phyloP scores from a whole-genome alignment of 768 basidiomycete genomes.

The Lactifluus echinatus region DNA sequence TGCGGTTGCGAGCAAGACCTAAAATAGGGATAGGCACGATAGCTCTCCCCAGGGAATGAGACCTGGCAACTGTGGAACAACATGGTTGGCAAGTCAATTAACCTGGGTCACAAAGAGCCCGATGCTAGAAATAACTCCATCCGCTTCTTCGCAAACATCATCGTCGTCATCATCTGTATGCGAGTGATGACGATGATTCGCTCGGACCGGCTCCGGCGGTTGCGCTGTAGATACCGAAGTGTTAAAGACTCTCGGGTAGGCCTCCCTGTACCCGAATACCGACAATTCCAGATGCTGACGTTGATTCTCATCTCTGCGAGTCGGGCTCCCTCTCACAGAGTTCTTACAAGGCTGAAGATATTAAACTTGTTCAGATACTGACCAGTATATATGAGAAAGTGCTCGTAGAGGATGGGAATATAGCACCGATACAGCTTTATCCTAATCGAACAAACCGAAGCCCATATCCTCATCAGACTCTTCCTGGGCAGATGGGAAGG shows the following conservation, averaged over 20 bases:
- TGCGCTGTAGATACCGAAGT: background rate
- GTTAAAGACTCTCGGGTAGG: background rate
- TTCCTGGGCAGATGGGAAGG: conserved; percentile 41
- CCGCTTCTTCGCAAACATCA: background rate
- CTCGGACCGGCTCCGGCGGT: background rate
- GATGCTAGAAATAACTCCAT: too few species aligned
- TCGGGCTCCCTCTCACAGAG: too few species aligned
- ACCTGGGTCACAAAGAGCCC: background rate
- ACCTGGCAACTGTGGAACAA: background rate
- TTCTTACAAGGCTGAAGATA: background rate
- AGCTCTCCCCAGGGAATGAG: background rate
- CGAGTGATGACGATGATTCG: background rate
- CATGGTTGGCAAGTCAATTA: background rate
- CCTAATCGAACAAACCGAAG: conserved; percentile 94
- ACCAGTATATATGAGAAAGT: background rate
- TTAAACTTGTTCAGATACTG: background rate
- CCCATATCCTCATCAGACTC: conserved; percentile 99
- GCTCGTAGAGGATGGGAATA: background rate
- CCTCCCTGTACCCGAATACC: conserved; percentile 1
- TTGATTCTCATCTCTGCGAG: background rate
- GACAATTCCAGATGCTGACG: background rate
- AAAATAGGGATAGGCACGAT: background rate
- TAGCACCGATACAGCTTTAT: conserved; percentile 21
- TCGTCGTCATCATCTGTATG: too few species aligned
- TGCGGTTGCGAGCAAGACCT: background rate